phyloP scores from a whole-genome alignment of 2,329 filamentous ascomycete genomes.

The Dothideomycetes sp. region DNA sequence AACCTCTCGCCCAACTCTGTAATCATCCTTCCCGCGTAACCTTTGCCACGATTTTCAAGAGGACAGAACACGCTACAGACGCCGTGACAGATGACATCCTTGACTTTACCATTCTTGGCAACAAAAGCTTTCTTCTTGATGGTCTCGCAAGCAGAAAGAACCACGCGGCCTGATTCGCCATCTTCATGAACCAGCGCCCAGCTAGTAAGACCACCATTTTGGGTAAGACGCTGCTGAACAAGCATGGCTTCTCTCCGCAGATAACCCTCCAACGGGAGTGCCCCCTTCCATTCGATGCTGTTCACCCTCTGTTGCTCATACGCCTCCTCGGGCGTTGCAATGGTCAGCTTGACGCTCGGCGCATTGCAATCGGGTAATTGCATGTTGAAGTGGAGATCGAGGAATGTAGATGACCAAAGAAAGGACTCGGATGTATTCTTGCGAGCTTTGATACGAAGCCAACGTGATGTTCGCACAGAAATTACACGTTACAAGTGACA shows the following conservation, averaged over 20 bases:
- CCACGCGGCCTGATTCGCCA: constrained; percentile 18
- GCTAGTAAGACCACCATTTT: constrained; percentile 43
- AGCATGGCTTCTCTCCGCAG: constrained; percentile 46
- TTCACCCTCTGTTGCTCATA: constrained; percentile 42
- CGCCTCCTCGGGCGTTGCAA: constrained; percentile 44
- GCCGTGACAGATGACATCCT: constrained; percentile 57
- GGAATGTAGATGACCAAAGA: too few species aligned
- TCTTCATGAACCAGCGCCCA: constrained; percentile 48
- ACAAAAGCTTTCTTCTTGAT: constrained; percentile 37
- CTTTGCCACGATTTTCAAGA: constrained; percentile 53
- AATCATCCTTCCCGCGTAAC: constrained; percentile 72
- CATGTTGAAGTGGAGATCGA: not conserved
- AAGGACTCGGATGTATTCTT: too few species aligned
- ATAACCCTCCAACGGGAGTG: constrained; percentile 43
- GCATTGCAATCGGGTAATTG: constrained; percentile 2
- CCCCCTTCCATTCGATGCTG: constrained; percentile 46
- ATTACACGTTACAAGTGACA: too few species aligned
- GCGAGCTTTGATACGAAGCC: too few species aligned
- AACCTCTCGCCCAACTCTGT: constrained; percentile 48
- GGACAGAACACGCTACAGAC: constrained; percentile 69
- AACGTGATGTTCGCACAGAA: too few species aligned
- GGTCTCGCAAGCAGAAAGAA: constrained; percentile 50
- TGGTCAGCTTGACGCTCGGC: constrained; percentile 40
- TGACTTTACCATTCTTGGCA: constrained; percentile 31
- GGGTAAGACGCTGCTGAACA: constrained; percentile 38